Evolutionary conservation across 257 asterid genomes (phyloP).

Genomic region (Linaria vulgaris): DNA sequence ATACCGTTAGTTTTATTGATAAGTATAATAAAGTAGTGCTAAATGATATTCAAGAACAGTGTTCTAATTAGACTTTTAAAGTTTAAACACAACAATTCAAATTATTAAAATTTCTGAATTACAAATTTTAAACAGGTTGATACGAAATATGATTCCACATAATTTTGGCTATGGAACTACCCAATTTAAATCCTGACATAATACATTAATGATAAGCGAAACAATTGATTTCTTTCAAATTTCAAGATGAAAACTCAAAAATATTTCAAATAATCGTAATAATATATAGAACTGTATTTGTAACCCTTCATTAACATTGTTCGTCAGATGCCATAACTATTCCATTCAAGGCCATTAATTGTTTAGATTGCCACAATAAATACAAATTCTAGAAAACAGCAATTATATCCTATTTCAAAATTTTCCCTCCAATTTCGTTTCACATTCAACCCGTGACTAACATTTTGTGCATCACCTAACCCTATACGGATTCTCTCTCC

Average conservation of each 20-base stretch:
- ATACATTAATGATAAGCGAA: too few species aligned
- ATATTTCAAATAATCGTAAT: not conserved
- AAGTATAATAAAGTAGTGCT: too few species aligned
- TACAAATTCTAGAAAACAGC: conserved; percentile 21
- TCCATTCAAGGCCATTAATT: conserved; percentile 19
- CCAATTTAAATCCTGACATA: too few species aligned
- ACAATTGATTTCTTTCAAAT: not conserved
- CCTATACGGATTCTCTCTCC: conserved; percentile 32
- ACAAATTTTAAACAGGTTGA: too few species aligned
- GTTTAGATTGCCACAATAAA: conserved; percentile 29
- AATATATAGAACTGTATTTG: too few species aligned
- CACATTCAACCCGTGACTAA: conserved; percentile 43
- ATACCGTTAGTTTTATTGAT: too few species aligned
- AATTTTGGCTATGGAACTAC: too few species aligned
- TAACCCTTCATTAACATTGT: not conserved
- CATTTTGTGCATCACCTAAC: conserved; percentile 32
- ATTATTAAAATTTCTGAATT: too few species aligned
- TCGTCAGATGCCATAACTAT: not conserved
- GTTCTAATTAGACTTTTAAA: too few species aligned
- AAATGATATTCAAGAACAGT: too few species aligned
- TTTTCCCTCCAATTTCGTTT: conserved; percentile 28
- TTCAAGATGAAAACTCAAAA: not conserved
- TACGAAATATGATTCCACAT: too few species aligned
- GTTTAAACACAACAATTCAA: too few species aligned
- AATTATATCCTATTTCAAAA: conserved; percentile 6